phyloP scores from a whole-genome alignment of 192 early-diverging fungal species.

The Linnemannia elongata region DNA sequence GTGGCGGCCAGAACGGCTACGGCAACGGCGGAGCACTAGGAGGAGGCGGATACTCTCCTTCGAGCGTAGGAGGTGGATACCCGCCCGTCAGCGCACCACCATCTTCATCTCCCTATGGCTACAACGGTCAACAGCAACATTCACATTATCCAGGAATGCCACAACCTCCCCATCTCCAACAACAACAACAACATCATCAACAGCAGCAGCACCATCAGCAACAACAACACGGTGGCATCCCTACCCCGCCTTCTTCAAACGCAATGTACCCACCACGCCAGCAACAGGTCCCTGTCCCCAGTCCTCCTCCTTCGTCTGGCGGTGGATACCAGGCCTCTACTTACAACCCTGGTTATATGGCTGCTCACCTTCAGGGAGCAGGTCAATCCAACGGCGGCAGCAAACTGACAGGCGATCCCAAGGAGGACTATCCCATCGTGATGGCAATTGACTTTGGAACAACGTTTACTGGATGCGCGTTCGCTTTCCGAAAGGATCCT shows the following conservation, averaged over 20 bases:
- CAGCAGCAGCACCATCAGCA: slow-evolving; percentile 20
- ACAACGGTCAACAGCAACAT: slow-evolving; percentile 33
- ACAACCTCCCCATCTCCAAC: slow-evolving; percentile 35
- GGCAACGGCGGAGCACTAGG: background rate
- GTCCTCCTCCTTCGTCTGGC: slow-evolving; percentile 15
- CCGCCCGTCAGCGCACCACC: slow-evolving; percentile 16
- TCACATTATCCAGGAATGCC: slow-evolving; percentile 38
- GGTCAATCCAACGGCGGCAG: slow-evolving; percentile 27
- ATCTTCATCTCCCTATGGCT: slow-evolving; percentile 22
- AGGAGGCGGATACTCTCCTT: slow-evolving; percentile 25
- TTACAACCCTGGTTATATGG: slow-evolving; percentile 28
- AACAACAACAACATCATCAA: slow-evolving; percentile 13
- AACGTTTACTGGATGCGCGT: slow-evolving; percentile 64
- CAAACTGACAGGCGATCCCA: slow-evolving; percentile 46
- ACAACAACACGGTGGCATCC: slow-evolving; percentile 19
- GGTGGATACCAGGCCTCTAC: slow-evolving; percentile 28
- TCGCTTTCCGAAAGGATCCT: slow-evolving; percentile 61
- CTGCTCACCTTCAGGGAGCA: slow-evolving; percentile 8
- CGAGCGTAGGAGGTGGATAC: slow-evolving; percentile 18
- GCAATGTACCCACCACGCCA: slow-evolving; percentile 27
- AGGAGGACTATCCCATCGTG: slow-evolving; percentile 60
- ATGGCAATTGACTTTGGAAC: slow-evolving; percentile 63
- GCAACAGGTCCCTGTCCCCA: slow-evolving; percentile 14
- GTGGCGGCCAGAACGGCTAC: background rate
- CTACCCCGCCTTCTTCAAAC: slow-evolving; percentile 32